phyloP scores from a whole-genome alignment of 2,329 filamentous ascomycete species.

The Ophiostoma sp. region DNA sequence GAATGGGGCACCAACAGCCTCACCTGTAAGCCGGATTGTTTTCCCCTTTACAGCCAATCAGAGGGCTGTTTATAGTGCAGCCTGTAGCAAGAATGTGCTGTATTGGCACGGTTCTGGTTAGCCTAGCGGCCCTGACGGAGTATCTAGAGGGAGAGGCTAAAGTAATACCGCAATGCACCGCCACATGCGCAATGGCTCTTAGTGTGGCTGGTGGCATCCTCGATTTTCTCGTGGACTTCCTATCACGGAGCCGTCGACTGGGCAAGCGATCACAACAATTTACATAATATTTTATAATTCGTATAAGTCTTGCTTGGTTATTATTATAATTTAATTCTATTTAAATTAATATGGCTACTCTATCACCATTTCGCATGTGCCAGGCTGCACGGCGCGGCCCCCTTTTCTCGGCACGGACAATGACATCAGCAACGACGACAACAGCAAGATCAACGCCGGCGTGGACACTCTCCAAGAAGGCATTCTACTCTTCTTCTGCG shows the following conservation, averaged over 20 bases:
- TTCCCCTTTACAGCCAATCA: conserved; percentile 17
- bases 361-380: conserved; percentile 14
- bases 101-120: conserved; percentile 5
- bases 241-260: background rate
- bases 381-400: background rate
- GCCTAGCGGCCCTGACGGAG: background rate
- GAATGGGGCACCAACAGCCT: conserved; percentile 3
- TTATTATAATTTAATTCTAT: background rate
- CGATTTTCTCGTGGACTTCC: background rate
- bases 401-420: background rate
- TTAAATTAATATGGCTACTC: conserved; percentile 5
- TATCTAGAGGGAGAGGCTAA: background rate
- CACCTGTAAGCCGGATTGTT: background rate
- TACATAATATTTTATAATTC: background rate
- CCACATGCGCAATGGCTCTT: conserved; percentile 5
- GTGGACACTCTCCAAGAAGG: too few relatives aligned
- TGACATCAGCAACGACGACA: background rate
- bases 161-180: conserved; percentile 11
- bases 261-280: background rate
- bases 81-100: conserved; percentile 13
- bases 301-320: background rate
- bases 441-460: background rate
- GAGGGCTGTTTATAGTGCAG: conserved; percentile 13
- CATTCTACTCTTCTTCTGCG: conserved; percentile 19
- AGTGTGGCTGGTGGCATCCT: conserved; percentile 6